These are phyloP conservation scores for Graphium sp. DNA, from an alignment of 2,329 filamentous ascomycete genomes.

Conservation along the genomic window DNA sequence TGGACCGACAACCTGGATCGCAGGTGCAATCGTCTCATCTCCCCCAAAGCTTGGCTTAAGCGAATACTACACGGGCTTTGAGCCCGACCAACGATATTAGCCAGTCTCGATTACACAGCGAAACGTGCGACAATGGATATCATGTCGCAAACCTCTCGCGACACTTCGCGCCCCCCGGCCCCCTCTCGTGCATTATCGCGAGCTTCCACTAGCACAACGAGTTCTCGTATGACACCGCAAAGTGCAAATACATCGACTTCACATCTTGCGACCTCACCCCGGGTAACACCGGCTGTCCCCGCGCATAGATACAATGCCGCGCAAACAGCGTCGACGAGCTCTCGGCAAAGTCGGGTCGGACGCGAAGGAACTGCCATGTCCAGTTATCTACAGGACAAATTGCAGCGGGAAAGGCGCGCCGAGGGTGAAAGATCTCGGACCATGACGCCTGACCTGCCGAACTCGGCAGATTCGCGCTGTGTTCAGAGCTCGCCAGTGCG, in stretches of 20 bases:
- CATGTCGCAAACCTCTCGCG: background rate
- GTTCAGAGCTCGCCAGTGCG: constrained; percentile 10
- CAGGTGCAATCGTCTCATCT: too few relatives aligned
- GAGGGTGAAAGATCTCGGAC: constrained; percentile 20
- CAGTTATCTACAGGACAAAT: constrained; percentile 34
- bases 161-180: constrained; percentile 4
- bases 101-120: too few relatives aligned
- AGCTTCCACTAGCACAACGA: constrained; percentile 24
- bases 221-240: constrained; percentile 20
- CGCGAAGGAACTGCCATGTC: constrained; percentile 23
- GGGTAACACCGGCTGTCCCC: constrained; percentile 15
- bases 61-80: too few relatives aligned
- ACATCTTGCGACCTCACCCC: constrained; percentile 20
- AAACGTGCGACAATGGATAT: too few relatives aligned
- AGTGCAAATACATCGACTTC: constrained; percentile 25
- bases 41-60: too few relatives aligned
- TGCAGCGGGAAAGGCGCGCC: constrained; percentile 31
- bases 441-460: constrained; percentile 10
- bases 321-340: constrained; percentile 18
- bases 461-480: constrained; percentile 15
- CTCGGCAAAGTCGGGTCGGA: constrained; percentile 24
- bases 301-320: constrained; percentile 21
- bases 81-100: too few relatives aligned
- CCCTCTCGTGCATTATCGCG: constrained; percentile 26
- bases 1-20: too few relatives aligned